Evolutionary conservation across 139 green algal species (phyloP).

Genomic region (Micromonas pusilla): DNA sequence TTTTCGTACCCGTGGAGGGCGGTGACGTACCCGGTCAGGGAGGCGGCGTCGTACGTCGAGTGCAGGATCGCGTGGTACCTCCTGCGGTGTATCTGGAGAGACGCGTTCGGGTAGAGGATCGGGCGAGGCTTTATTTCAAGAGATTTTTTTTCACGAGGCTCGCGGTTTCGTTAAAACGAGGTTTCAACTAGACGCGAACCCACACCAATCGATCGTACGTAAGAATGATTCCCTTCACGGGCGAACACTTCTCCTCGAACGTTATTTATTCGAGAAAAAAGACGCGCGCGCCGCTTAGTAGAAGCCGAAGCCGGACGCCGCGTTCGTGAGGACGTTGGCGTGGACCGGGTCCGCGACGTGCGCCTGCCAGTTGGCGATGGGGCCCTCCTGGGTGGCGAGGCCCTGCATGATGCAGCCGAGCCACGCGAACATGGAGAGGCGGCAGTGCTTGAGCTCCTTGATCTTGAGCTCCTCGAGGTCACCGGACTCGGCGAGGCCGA

Average conservation of each 20-base stretch:
- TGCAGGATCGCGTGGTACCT: no score
- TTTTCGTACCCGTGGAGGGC: no score
- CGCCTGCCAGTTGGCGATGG: slow-evolving; percentile 37
- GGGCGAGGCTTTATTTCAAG: no score
- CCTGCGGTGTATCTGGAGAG: no score
- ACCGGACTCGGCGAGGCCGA: slow-evolving; percentile 27
- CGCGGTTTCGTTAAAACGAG: background rate
- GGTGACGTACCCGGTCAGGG: no score
- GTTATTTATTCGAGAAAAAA: background rate
- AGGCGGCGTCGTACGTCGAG: no score
- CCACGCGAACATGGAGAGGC: slow-evolving; percentile 32
- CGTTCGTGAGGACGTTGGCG: slow-evolving; percentile 29
- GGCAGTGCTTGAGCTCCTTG: slow-evolving; percentile 36
- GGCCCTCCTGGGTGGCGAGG: slow-evolving; percentile 36
- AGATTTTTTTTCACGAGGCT: no score
- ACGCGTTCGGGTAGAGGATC: no score
- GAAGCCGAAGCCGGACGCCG: slow-evolving; percentile 24
- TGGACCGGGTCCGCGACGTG: slow-evolving; percentile 32
- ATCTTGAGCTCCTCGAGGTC: slow-evolving; percentile 37
- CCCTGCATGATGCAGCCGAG: slow-evolving; percentile 30
- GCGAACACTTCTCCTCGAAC: background rate
- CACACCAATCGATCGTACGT: background rate
- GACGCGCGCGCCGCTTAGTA: slow-evolving; percentile 8
- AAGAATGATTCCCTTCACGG: background rate
- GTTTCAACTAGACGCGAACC: slow-evolving; percentile 3